Base-by-base conservation (phyloP, 768 basidiomycete genomes). In the Lactifluus echinatus region DNA sequence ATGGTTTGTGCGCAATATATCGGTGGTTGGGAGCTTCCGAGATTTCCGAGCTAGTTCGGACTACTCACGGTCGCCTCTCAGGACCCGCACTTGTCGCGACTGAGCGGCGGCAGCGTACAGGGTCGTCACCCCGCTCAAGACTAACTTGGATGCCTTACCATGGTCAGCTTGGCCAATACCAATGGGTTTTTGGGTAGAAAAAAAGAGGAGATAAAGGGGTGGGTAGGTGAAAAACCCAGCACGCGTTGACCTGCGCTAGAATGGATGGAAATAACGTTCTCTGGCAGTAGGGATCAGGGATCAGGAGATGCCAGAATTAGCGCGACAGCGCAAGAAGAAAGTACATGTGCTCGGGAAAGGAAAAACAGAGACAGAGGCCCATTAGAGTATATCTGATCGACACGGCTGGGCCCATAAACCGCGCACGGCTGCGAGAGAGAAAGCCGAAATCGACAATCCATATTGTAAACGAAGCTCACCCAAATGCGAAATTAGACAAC, bases 401-500 rank as follows among this genome's bases (percentile, higher is more conserved):
- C 59, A 37, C 52, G 48, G 58, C 62, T 52, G 36, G 54, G 55
- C 59, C 55, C 50, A 61, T 56, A 51, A 49, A 55, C 59, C 55
- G 49, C 37, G 59, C 54, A 47, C 49, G 49, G 29, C 42, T 28
- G 44, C 31, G 45, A 53, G 42, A 37, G 40, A 43, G n/a, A 58
- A 58, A 51, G 46, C 31, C 46, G 57, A 53, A 58, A 53, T 53
- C 39, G 57, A 58, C 46, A 53, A 58, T 58, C 57, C 42, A 67
- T 64, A 49, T 48, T 53, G 37, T 65, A 70, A 52, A 55, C 61
- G 54, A 55, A 52, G 34, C 57, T 61, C 29, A 65, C 63, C 14
- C 69, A 70, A 40, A 67, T 64, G 14, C 66, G 68, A 51, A 61
- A 56, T n/a, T 61, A 62, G 57, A 63, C 39, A 55, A 56, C 51